These are phyloP conservation scores for Polyporus arcularius DNA, from an alignment of 768 basidiomycete species.

Conservation along the genomic window DNA sequence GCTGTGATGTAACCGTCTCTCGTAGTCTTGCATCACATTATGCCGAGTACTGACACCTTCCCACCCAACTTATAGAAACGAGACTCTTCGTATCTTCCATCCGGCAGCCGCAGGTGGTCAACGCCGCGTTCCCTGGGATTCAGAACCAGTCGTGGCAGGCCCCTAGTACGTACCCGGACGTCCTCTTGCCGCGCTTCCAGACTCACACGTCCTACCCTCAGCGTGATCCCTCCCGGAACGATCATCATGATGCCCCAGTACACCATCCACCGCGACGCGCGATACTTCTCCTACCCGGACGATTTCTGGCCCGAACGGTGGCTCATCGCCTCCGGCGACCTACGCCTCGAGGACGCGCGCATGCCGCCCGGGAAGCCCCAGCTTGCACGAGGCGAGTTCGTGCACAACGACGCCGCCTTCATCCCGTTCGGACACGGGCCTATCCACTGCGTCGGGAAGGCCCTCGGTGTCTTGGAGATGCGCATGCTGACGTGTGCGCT, in stretches of 20 bases:
- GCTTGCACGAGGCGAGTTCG: not conserved
- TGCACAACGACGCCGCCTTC: conserved; percentile 34
- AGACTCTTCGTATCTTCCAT: conserved; percentile 45
- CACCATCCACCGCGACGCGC: conserved; percentile 44
- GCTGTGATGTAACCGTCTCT: conserved; percentile 13
- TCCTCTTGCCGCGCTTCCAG: not conserved
- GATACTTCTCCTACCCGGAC: conserved; percentile 44
- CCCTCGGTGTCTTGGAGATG: conserved; percentile 41
- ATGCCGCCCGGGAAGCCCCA: too few species aligned
- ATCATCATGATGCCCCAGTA: conserved; percentile 37
- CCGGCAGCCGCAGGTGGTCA: conserved; percentile 41
- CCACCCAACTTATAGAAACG: conserved; percentile 36
- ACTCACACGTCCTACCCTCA: conserved; percentile 8
- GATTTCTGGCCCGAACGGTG: conserved; percentile 45
- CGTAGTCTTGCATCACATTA: conserved; percentile 6
- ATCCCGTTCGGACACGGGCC: conserved; percentile 49
- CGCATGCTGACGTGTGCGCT: conserved; percentile 31
- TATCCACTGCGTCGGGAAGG: conserved; percentile 49
- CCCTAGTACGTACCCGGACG: conserved; percentile 28
- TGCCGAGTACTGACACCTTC: conserved; percentile 29
- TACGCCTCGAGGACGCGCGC: not conserved
- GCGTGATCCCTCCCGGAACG: conserved; percentile 42
- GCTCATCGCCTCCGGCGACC: conserved; percentile 27
- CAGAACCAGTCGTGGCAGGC: conserved; percentile 33
- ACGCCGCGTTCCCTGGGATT: conserved; percentile 34